A percentile compares a stretch with the other conserved stretches of the same genome.
Evolutionary conservation across 1,139 yeast species (phyloP).

Genomic region (Suhomyces bolitotheri): DNA sequence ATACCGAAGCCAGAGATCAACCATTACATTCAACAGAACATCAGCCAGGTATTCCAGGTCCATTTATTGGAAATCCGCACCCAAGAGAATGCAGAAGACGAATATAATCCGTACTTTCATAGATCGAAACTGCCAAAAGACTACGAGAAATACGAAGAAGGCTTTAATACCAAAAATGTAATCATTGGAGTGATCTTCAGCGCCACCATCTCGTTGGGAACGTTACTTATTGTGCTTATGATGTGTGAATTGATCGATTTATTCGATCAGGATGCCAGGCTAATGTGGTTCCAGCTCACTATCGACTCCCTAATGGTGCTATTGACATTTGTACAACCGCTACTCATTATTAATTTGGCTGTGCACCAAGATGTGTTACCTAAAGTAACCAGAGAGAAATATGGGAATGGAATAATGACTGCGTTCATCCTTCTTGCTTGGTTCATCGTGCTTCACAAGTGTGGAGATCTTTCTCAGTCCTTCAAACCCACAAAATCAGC

Average conservation of each 20-base stretch:
- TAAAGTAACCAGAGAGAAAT: conserved; percentile 5
- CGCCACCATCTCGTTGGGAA: conserved; percentile 31
- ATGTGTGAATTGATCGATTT: conserved; percentile 39
- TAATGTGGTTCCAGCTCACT: conserved; percentile 31
- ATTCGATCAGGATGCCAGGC: conserved; percentile 23
- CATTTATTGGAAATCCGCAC: conserved; percentile 22
- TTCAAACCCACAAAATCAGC: conserved; percentile 24
- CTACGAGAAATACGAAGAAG: neutral
- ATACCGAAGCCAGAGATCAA: conserved; percentile 23
- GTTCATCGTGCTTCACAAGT: conserved; percentile 36
- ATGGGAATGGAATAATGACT: conserved; percentile 16
- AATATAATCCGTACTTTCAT: conserved; percentile 27
- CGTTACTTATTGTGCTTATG: conserved; percentile 36
- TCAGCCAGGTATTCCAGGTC: conserved; percentile 14
- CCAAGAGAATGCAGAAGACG: conserved; percentile 16
- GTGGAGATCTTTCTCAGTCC: conserved; percentile 37
- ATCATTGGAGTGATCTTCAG: conserved; percentile 33
- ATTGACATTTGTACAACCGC: conserved; percentile 37
- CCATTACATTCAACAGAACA: conserved; percentile 11
- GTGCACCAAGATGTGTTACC: conserved; percentile 33
- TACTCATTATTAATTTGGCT: conserved; percentile 32
- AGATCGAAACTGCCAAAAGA: neutral
- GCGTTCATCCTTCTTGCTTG: conserved; percentile 23
- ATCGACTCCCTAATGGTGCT: conserved; percentile 36
- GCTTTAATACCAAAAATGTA: conserved; percentile 6